phyloP scores from a whole-genome alignment of 768 basidiomycete genomes.

The Lactifluus echinatus region DNA sequence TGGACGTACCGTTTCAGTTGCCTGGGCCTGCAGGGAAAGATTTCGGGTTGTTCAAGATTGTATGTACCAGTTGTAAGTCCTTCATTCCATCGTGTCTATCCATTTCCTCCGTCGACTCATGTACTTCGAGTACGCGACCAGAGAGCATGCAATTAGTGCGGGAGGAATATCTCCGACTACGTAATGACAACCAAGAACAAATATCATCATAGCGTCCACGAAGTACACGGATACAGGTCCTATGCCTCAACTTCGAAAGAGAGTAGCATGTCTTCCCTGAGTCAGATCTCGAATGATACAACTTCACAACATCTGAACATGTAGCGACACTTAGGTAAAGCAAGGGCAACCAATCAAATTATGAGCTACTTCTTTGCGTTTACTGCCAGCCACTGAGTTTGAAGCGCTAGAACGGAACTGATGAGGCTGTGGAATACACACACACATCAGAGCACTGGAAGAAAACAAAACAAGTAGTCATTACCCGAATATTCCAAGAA shows the following conservation, averaged over 20 bases:
- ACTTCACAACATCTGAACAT: not conserved
- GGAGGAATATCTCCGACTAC: conserved; percentile 62
- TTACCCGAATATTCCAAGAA: conserved; percentile 80
- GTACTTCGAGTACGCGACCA: conserved; percentile 48
- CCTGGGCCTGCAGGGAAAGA: conserved; percentile 72
- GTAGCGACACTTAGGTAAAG: not conserved
- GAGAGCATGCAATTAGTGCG: conserved; percentile 68
- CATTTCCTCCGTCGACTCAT: not conserved
- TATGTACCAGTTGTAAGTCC: conserved; percentile 70
- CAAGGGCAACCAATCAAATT: not conserved
- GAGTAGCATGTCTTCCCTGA: not conserved
- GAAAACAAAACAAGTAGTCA: conserved; percentile 24
- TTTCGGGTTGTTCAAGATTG: conserved; percentile 67
- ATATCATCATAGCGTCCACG: not conserved
- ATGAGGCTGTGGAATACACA: conserved; percentile 46
- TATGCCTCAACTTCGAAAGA: not conserved
- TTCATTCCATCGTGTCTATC: not conserved
- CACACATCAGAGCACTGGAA: not conserved
- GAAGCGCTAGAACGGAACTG: conserved; percentile 29
- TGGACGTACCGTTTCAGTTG: conserved; percentile 75
- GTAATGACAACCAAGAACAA: conserved; percentile 32
- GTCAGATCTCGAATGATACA: conserved; percentile 2
- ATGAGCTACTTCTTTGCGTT: conserved; percentile 8
- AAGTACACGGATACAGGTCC: not conserved
- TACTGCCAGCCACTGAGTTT: conserved; percentile 15